Evolutionary conservation across 2,329 filamentous ascomycete genomes (phyloP), one percentile per base, ranked within the genome.

Genomic region (Gnomoniopsis smithogilvyi): DNA sequence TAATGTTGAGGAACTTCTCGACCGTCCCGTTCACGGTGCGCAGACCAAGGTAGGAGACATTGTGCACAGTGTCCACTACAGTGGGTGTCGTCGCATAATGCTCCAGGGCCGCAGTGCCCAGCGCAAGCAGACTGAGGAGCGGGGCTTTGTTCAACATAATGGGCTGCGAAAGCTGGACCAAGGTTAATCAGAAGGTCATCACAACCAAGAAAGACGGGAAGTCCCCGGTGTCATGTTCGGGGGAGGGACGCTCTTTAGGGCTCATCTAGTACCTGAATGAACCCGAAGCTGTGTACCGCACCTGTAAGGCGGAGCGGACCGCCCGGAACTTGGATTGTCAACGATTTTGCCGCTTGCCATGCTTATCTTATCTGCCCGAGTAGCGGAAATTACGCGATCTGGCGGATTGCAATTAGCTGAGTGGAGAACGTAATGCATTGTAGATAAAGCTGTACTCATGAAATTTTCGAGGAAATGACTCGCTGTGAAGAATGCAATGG

Each of bases 1-100:
- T 34, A 36, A 52, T 52, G 36, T 52, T 43, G 51, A 52, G 51
- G 19, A 52, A 52, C 14, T 52, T 52, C 51, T 52, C 51, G 2
- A 52, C 21, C 7, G 36, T 52, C 21, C 21, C 36, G 36, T 52
- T 52, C 14, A 52, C 36, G 3, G 51, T 52, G 15, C 21, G 51
- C 51, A 52, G 34, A 7, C 51, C 51, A 19, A 52, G 34, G 8
- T 52, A 52, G 21, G 51, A 41, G 51, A 52, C 30, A 26, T 52
- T 52, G 51, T n/a, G 21, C 51, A 34, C 22, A 4, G 51, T n/a
- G 22, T 52, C 51, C 3, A 38, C 19, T 21, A 41, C 51, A 2
- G 51, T 52, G 17, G 51, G 51, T 52, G 51, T 21, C 11, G 51
- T 34, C 21, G 34, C 36, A n/a, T 14, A 8, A 19, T 52, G n/a